Base-by-base conservation (phyloP, 768 basidiomycete genomes). In the Hemileccinum impolitum region DNA sequence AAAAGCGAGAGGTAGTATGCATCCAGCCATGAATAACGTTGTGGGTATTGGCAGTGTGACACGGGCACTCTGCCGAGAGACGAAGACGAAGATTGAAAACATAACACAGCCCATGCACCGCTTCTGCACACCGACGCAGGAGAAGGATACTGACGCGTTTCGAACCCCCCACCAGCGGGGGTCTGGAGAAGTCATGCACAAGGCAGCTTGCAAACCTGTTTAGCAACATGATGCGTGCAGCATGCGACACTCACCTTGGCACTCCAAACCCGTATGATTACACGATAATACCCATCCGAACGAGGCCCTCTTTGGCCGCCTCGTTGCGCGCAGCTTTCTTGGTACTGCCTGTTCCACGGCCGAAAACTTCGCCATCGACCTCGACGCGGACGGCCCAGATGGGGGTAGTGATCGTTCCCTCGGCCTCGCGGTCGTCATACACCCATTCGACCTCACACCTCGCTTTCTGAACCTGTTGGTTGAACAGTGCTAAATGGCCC, bases 301-400 rank as follows among this genome's bases (percentile, higher is more conserved):
- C 64, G 53, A 90, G 72, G 3, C 86, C 88, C 55, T 81, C 72
- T 65, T 87, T 90, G 26, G 89, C 89, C 5, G 89, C 89, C 61
- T 88, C 88, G 59, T 90, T 89, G 61, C 84, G 75, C 1, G 89
- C 89, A 1, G 79, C 77, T 64, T 84, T 87, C 76, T 91, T 92
- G 36, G 86, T 90, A 54, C 76, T 79, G 10, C 87, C 89, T 47
- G 70, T 74, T 1, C 89, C 89, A 12, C 62, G 62, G 5, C 87
- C 88, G 67, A 76, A 75, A 40, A 75, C 69, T 46, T 78, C 71
- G 3, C 81, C 81, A 39, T 83, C 77, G 42, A 90, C 79, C 39
- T 82, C 64, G 34, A 83, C 84, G 52, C 71, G 78, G 40, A 81
- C 88, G 43, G 68, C 73, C 89, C 89, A 91, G 52, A 87, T 77